These are phyloP conservation scores for Phyllostachys edulis DNA, from an alignment of 176 grass and related monocot genomes.

Conservation along the genomic window DNA sequence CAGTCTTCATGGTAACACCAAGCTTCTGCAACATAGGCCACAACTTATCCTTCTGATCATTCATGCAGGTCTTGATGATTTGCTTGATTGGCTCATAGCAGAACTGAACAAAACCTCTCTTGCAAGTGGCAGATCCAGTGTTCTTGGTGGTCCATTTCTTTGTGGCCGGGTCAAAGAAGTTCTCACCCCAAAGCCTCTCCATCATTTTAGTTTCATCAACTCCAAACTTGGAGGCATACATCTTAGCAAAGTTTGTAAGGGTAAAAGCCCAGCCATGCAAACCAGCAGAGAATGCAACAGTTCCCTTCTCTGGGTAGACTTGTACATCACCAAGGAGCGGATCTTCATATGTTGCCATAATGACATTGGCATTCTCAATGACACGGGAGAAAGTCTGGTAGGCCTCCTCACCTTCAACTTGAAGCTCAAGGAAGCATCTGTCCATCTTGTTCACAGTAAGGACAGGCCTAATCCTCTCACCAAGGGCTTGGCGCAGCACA, in stretches of 20 bases:
- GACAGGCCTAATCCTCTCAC: conserved; percentile 83
- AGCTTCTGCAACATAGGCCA: conserved; percentile 92
- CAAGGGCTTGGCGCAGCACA: conserved; percentile 69
- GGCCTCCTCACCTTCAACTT: conserved; percentile 79
- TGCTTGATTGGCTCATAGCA: conserved; percentile 87
- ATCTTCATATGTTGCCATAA: conserved; percentile 85
- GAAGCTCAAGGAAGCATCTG: conserved; percentile 74
- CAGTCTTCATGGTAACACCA: conserved; percentile 64
- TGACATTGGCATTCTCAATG: conserved; percentile 81
- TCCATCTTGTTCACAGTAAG: conserved; percentile 90
- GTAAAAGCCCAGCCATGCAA: conserved; percentile 80
- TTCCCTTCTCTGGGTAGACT: conserved; percentile 83
- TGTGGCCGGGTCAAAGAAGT: conserved; percentile 75
- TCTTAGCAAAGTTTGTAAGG: conserved; percentile 71
- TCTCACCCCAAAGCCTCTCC: conserved; percentile 95
- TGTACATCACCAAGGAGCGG: conserved; percentile 75
- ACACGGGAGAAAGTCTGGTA: conserved; percentile 66
- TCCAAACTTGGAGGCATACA: conserved; percentile 88
- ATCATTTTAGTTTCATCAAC: conserved; percentile 85
- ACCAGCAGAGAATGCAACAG: conserved; percentile 78
- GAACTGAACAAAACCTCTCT: conserved; percentile 87
- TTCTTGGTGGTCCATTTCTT: conserved; percentile 83
- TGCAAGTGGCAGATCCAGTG: conserved; percentile 61
- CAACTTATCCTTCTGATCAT: conserved; percentile 80
- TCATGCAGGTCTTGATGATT: conserved; percentile 80